Evolutionary conservation across 345 rosid species (phyloP), one percentile per base, ranked within the genome.

Genomic region (Euphorbia pulcherrima): DNA sequence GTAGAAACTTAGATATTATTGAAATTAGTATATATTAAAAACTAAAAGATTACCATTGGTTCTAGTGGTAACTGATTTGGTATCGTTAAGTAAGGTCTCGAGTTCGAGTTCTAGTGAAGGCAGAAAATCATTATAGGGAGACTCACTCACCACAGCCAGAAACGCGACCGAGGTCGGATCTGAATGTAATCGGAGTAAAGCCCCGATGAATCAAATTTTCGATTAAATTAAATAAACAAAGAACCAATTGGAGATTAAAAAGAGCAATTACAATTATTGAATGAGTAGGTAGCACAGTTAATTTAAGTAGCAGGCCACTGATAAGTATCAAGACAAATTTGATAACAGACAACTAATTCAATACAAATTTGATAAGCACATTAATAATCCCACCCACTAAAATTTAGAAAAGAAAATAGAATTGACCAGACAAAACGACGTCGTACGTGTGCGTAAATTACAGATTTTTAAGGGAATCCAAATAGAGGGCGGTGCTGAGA

Each of bases 401-500:
- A 60, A 60, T 35, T 35, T 37, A 60, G 20, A 33, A 33, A 33
- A 24, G 28, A 18, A 4, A 33, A 33, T 33, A 7, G 7, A 33
- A n/a, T 6, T 14, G 9, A 56, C n/a, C 21, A 6, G 3, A 17
- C 33, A 29, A 29, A 44, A 7, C 51, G 26, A 46, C 29, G 41
- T 61, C 26, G 7, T 16, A 3, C 35, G 27, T 35, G 21, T 35
- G 27, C n/a, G 27, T 2, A 29, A 56, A 52, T 18, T 27, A 24
- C 37, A 23, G 16, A 35, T 10, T 29, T 46, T 50, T 54, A 3
- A 12, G 1, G 4, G 74, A 65, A 55, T 75, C 79, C 64, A 75
- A 29, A 4, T n/a, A 64, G 52, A 93, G 72, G 78, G 86, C 76
- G 76, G 96, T 77, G 87, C 85, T 87, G 72, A 93, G 94, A 58